These are phyloP conservation scores for Rachicladosporium sp. DNA, from an alignment of 2,329 filamentous ascomycete genomes.

Conservation along the genomic window DNA sequence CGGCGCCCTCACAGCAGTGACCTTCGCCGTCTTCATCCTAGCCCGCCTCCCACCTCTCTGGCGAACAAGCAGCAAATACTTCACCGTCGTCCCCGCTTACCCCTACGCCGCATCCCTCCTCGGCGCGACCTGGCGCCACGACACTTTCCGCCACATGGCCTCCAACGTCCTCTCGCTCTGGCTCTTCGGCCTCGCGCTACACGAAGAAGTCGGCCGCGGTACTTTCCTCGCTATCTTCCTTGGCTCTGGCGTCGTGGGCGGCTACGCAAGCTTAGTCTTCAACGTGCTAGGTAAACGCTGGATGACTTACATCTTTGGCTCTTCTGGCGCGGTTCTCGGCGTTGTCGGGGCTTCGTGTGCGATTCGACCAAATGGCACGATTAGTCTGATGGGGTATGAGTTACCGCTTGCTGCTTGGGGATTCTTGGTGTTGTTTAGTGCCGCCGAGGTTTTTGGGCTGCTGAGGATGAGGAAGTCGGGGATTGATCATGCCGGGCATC, in stretches of 20 bases:
- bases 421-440: slow-evolving; percentile 25
- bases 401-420: slow-evolving; percentile 24
- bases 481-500: slow-evolving; percentile 24
- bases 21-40: slow-evolving; percentile 42
- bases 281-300: slow-evolving; percentile 34
- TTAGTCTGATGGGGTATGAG: slow-evolving; percentile 18
- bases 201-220: slow-evolving; percentile 58
- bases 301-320: slow-evolving; percentile 46
- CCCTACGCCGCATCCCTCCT: slow-evolving; percentile 51
- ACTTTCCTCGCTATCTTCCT: slow-evolving; percentile 58
- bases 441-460: slow-evolving; percentile 15
- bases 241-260: slow-evolving; percentile 45
- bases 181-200: slow-evolving; percentile 53
- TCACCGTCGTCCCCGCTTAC: slow-evolving; percentile 52
- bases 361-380: slow-evolving; percentile 21
- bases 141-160: slow-evolving; percentile 45
- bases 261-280: slow-evolving; percentile 42
- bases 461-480: slow-evolving; percentile 13
- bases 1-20: slow-evolving; percentile 46
- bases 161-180: slow-evolving; percentile 55
- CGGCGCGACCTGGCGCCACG: slow-evolving; percentile 58
- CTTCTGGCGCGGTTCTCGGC: slow-evolving; percentile 52
- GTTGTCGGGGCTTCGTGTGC: slow-evolving; percentile 46
- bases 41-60: slow-evolving; percentile 57
- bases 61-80: slow-evolving; percentile 54